Conservation (phyloP, 176 grass and related monocot species). For the Pontederia crassipes region DNA sequence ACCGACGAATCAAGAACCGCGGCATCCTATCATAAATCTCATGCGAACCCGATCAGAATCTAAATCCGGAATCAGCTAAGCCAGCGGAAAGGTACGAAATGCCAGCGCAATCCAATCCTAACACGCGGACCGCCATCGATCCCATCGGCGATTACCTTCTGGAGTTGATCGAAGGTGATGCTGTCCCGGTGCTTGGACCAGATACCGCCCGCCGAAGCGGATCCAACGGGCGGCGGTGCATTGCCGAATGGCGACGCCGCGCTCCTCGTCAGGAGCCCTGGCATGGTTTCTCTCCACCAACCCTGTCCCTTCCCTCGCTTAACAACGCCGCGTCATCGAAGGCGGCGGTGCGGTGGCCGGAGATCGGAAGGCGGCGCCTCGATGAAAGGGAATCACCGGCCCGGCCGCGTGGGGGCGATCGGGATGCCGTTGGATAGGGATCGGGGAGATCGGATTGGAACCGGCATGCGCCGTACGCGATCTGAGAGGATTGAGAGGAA, state of each 20-base stretch:
- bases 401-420: neutral
- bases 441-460: neutral
- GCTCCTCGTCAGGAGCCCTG: neutral
- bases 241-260: neutral
- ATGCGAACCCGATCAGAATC: no score
- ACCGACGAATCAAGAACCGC: neutral
- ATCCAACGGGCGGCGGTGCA: neutral
- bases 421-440: neutral
- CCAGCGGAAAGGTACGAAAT: neutral
- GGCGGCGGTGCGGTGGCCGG: neutral
- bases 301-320: neutral
- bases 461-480: neutral
- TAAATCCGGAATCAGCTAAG: neutral
- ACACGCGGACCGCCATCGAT: constrained; percentile 5
- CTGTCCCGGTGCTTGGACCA: constrained; percentile 77
- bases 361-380: neutral
- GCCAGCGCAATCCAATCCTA: constrained; percentile 1
- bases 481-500: neutral
- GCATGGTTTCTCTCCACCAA: neutral
- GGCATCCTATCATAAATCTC: constrained; percentile 9
- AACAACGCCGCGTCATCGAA: neutral
- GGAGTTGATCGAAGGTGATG: constrained; percentile 90
- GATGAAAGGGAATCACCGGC: no score
- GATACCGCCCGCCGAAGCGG: constrained; percentile 30
- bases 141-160: constrained; percentile 47